These are phyloP conservation scores for Ziziphus jujuba DNA, from an alignment of 306 rosid species.

Conservation along the genomic window DNA sequence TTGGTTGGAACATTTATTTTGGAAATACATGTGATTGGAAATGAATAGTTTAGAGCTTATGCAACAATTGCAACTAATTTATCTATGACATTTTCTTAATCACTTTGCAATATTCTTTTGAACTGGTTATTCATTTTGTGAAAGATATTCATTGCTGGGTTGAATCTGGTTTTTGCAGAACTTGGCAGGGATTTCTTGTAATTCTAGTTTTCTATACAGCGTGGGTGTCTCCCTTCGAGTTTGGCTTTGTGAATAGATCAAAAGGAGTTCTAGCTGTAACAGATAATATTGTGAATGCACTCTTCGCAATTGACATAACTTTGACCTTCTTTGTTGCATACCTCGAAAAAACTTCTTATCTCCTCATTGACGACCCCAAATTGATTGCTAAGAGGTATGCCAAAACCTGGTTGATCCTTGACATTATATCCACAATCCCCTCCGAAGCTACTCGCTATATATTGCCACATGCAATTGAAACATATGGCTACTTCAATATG, in stretches of 20 bases:
- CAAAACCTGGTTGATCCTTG: conserved; percentile 61
- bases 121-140: too few relatives aligned
- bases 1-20: not conserved
- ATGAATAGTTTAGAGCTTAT: not conserved
- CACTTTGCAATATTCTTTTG: too few relatives aligned
- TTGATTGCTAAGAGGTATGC: conserved; percentile 58
- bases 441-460: conserved; percentile 38
- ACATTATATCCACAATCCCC: conserved; percentile 63
- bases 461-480: conserved; percentile 35
- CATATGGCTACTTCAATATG: conserved; percentile 64
- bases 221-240: conserved; percentile 78
- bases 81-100: not conserved
- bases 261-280: conserved; percentile 22
- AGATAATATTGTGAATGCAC: conserved; percentile 60
- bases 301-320: conserved; percentile 59
- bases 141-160: not conserved
- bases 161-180: conserved; percentile 32
- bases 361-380: conserved; percentile 43
- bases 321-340: conserved; percentile 80
- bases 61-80: not conserved
- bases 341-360: conserved; percentile 53
- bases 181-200: conserved; percentile 59
- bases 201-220: conserved; percentile 69
- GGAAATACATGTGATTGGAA: not conserved
- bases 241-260: conserved; percentile 57